A percentile compares a stretch with the other conserved stretches of the same genome.
phyloP scores from a whole-genome alignment of 257 asterid genomes.

The Nicotiana obtusifolia region DNA sequence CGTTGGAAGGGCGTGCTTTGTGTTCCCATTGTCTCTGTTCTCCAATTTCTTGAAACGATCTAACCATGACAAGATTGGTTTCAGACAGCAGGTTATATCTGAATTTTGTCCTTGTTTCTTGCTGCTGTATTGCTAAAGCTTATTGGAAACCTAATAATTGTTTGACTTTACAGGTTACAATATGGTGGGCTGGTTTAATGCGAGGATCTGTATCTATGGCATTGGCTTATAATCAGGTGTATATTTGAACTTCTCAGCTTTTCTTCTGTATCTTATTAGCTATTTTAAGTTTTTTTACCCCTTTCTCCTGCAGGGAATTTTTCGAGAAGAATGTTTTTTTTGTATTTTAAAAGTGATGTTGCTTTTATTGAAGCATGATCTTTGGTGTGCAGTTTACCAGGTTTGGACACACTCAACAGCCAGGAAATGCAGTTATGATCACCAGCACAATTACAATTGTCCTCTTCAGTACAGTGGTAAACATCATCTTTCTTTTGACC shows the following conservation, averaged over 20 bases:
- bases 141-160: neutral
- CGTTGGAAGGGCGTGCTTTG: slow-evolving; percentile 65
- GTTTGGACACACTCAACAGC: slow-evolving; percentile 64
- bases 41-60: slow-evolving; percentile 35
- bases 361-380: neutral
- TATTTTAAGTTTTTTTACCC: neutral
- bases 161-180: slow-evolving; percentile 34
- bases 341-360: neutral
- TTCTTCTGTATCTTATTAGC: neutral
- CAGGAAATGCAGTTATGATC: slow-evolving; percentile 61
- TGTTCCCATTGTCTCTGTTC: slow-evolving; percentile 56
- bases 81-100: slow-evolving; percentile 52
- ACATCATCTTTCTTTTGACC: neutral
- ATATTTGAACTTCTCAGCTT: neutral
- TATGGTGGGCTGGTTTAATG: slow-evolving; percentile 90
- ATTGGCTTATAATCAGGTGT: slow-evolving; percentile 74
- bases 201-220: slow-evolving; percentile 91
- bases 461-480: slow-evolving; percentile 68
- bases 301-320: neutral
- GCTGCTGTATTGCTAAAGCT: neutral
- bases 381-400: slow-evolving; percentile 49
- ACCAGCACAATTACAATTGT: slow-evolving; percentile 73
- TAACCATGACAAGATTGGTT: slow-evolving; percentile 28
- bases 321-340: neutral
- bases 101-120: neutral